Evolutionary conservation across 805 yeast species (phyloP).

Genomic region (Candida sonorensis): DNA sequence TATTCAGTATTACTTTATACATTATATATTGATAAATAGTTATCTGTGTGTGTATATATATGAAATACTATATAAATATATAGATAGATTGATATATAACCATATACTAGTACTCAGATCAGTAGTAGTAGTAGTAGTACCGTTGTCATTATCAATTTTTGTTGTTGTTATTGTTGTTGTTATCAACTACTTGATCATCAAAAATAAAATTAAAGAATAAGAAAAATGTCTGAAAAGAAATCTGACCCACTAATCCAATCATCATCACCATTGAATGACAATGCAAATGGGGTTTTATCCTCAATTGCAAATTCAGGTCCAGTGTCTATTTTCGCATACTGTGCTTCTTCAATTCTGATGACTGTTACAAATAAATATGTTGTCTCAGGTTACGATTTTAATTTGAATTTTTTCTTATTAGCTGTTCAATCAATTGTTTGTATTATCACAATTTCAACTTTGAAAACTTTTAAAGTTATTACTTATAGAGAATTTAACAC

Average conservation of each 20-base stretch:
- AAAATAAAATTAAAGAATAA: too few relatives aligned
- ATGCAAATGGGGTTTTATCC: constrained; percentile 7
- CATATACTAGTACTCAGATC: too few relatives aligned
- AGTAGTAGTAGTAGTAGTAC: too few relatives aligned
- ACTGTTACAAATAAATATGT: constrained; percentile 96
- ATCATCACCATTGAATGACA: neutral
- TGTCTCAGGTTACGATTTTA: constrained; percentile 61
- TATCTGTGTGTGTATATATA: too few relatives aligned
- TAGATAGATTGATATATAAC: too few relatives aligned
- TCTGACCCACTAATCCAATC: constrained; percentile 18
- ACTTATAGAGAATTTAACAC: constrained; percentile 80
- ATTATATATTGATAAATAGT: too few relatives aligned
- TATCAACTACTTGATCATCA: too few relatives aligned
- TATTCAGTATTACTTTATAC: too few relatives aligned
- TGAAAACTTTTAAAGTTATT: constrained; percentile 70
- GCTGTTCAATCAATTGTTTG: constrained; percentile 89
- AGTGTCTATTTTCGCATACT: constrained; percentile 73
- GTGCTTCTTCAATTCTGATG: constrained; percentile 93
- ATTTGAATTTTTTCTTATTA: constrained; percentile 81
- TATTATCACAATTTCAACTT: constrained; percentile 59
- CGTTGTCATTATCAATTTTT: too few relatives aligned
- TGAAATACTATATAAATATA: too few relatives aligned
- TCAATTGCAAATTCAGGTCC: constrained; percentile 48
- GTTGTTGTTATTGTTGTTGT: too few relatives aligned
- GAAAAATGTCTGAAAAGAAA: constrained; percentile 20